Evolutionary conservation across 169 alveolate genomes (phyloP).

Genomic region (Babesia ovata): DNA sequence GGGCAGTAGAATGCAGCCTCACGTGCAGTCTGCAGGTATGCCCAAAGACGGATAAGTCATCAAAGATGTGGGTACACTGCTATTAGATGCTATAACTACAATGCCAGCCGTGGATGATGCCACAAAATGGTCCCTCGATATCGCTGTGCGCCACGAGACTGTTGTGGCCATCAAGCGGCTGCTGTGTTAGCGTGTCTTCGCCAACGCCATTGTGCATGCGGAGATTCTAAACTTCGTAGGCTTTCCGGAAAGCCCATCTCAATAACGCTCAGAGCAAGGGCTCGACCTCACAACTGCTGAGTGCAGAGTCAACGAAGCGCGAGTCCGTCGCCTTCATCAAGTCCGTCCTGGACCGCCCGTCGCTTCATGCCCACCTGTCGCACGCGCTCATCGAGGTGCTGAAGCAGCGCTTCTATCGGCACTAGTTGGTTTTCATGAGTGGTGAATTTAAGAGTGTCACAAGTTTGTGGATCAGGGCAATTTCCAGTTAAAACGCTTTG

Average conservation of each 20-base stretch:
- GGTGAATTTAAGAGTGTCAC: too few relatives aligned
- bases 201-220: constrained; percentile 29
- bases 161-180: constrained; percentile 23
- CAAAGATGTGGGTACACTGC: too few relatives aligned
- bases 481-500: too few relatives aligned
- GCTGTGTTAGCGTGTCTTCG: constrained; percentile 17
- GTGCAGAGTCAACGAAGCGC: constrained; percentile 5
- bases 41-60: too few relatives aligned
- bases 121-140: too few relatives aligned
- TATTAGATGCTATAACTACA: too few relatives aligned
- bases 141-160: too few relatives aligned
- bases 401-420: constrained; percentile 39
- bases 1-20: too few relatives aligned
- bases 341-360: constrained; percentile 26
- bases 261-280: constrained; percentile 12
- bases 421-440: constrained; percentile 1
- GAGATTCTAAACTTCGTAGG: constrained; percentile 37
- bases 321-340: constrained; percentile 30
- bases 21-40: too few relatives aligned
- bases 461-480: too few relatives aligned
- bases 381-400: constrained; percentile 29
- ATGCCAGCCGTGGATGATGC: too few relatives aligned
- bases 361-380: constrained; percentile 25
- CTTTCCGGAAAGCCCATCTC: neutral
- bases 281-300: constrained; percentile 3